Evolutionary conservation across 1,139 yeast species (phyloP).

Genomic region (Scheffersomyces parashehatae): DNA sequence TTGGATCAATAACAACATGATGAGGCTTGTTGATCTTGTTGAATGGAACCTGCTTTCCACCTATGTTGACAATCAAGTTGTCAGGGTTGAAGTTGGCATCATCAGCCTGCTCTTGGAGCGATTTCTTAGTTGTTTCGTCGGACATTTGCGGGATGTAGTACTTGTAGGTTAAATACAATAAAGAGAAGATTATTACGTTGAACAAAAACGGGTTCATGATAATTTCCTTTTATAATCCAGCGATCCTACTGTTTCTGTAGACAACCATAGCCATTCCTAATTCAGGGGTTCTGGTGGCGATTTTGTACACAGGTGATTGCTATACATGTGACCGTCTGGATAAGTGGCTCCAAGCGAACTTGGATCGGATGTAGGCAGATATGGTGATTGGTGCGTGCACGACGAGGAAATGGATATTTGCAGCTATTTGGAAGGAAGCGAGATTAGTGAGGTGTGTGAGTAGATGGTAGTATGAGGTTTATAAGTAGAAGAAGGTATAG

Average conservation of each 20-base stretch:
- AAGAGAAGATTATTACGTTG: conserved; percentile 2
- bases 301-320: too few relatives aligned
- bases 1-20: conserved; percentile 37
- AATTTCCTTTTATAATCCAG: conserved; percentile 1
- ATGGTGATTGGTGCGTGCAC: too few relatives aligned
- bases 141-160: conserved; percentile 4
- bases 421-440: too few relatives aligned
- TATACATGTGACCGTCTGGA: too few relatives aligned
- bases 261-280: not conserved
- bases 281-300: not conserved
- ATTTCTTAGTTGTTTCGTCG: conserved; percentile 5
- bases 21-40: conserved; percentile 43
- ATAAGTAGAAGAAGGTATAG: too few relatives aligned
- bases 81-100: conserved; percentile 13
- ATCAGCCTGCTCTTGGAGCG: conserved; percentile 17
- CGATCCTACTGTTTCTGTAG: not conserved
- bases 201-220: conserved; percentile 7
- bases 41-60: conserved; percentile 41
- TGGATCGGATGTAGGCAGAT: too few relatives aligned
- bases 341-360: too few relatives aligned
- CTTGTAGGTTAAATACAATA: conserved; percentile 3
- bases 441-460: too few relatives aligned
- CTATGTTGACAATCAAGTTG: conserved; percentile 32
- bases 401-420: too few relatives aligned
- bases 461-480: too few relatives aligned